Evolutionary conservation across 768 basidiomycete genomes (phyloP).

Genomic region (Psilocybe azurescens): DNA sequence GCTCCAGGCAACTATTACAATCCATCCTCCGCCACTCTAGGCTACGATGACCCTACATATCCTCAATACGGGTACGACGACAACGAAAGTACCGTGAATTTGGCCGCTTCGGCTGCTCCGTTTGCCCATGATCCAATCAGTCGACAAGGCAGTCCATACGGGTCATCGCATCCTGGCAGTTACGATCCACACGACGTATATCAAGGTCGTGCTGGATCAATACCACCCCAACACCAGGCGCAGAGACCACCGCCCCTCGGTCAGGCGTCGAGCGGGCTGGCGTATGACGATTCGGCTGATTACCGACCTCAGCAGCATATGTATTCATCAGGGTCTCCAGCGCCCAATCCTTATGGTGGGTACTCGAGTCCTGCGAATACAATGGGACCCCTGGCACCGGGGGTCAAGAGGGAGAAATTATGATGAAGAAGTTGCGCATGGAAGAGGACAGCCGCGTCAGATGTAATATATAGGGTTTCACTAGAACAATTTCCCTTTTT

Average conservation of each 20-base stretch:
- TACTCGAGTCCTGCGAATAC: slow-evolving; percentile 15
- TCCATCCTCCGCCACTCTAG: slow-evolving; percentile 59
- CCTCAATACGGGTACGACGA: slow-evolving; percentile 65
- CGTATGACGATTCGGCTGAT: slow-evolving; percentile 43
- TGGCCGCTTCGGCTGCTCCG: slow-evolving; percentile 63
- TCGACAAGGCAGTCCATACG: slow-evolving; percentile 35
- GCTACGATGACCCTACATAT: slow-evolving; percentile 50
- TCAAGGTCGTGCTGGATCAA: slow-evolving; percentile 50
- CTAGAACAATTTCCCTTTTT: slow-evolving; percentile 17
- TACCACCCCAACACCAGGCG: slow-evolving; percentile 23
- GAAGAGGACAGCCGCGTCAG: slow-evolving; percentile 30
- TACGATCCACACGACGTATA: slow-evolving; percentile 63
- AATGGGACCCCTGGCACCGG: slow-evolving; percentile 18
- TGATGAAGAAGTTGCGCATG: slow-evolving; percentile 37
- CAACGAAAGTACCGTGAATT: slow-evolving; percentile 65
- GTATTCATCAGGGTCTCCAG: slow-evolving; percentile 36
- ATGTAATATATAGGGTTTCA: slow-evolving; percentile 31
- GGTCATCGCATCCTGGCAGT: slow-evolving; percentile 28
- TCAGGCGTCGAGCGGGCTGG: slow-evolving; percentile 30
- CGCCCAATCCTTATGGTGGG: slow-evolving; percentile 17
- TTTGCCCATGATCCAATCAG: slow-evolving; percentile 52
- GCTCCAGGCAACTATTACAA: slow-evolving; percentile 59
- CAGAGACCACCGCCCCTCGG: slow-evolving; percentile 24
- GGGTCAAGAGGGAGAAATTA: slow-evolving; percentile 32
- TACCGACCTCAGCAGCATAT: slow-evolving; percentile 18